A percentile compares a stretch with the other conserved stretches of the same genome.
phyloP scores from a whole-genome alignment of 139 green algal genomes.

The Chlorella sp. region DNA sequence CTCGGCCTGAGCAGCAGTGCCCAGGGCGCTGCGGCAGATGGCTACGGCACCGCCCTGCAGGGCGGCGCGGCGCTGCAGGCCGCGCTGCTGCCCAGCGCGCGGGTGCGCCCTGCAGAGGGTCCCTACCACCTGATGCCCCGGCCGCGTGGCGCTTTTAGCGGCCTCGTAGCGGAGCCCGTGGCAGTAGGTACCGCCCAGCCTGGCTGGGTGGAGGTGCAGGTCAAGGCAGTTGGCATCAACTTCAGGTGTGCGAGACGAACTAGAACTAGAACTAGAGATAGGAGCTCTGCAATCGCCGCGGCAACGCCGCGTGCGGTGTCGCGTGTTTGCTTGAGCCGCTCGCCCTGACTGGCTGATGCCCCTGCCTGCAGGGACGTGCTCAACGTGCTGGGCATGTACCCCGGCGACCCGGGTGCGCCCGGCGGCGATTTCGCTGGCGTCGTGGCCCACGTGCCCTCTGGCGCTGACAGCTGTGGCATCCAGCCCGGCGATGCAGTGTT shows the following conservation, averaged over 20 bases:
- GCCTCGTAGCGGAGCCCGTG: constrained; percentile 48
- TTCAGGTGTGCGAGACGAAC: constrained; percentile 32
- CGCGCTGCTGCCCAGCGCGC: constrained; percentile 30
- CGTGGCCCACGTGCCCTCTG: constrained; percentile 33
- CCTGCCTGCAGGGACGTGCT: constrained; percentile 50
- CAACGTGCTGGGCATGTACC: constrained; percentile 72
- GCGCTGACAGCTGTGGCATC: not conserved
- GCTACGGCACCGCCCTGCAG: constrained; percentile 34
- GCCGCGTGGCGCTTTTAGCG: constrained; percentile 48
- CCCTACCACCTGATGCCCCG: constrained; percentile 38
- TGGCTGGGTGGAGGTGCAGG: constrained; percentile 38
- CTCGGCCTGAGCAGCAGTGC: not conserved
- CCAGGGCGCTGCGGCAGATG: constrained; percentile 34
- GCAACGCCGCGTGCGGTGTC: no score
- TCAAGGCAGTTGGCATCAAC: constrained; percentile 61
- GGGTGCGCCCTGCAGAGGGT: not conserved
- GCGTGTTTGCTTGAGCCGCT: no score
- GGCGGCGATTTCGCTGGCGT: constrained; percentile 66
- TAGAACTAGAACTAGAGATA: not conserved
- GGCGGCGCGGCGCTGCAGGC: constrained; percentile 16
- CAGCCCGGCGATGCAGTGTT: constrained; percentile 67
- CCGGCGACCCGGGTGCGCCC: constrained; percentile 49
- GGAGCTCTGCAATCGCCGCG: not conserved
- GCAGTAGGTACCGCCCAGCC: constrained; percentile 4
- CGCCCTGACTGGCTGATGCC: not conserved